phyloP scores from a whole-genome alignment of 148 eudicot genomes.

The Euryodendron excelsum region DNA sequence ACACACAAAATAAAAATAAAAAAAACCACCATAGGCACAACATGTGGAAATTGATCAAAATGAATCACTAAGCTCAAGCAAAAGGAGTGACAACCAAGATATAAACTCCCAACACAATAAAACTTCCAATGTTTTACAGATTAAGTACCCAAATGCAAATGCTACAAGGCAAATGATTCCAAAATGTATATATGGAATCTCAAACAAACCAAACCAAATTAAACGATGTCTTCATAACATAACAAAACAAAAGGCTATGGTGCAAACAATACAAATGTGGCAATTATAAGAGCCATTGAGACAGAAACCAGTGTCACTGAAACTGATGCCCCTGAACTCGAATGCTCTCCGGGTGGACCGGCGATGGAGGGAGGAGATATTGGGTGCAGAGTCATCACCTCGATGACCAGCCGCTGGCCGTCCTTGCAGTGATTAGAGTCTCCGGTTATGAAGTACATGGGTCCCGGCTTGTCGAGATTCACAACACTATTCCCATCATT shows the following conservation, averaged over 20 bases:
- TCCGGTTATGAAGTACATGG: conserved; percentile 58
- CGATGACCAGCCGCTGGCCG: conserved; percentile 50
- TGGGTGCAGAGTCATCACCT: conserved; percentile 36
- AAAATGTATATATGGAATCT: no score
- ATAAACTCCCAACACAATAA: no score
- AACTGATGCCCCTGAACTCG: conserved; percentile 14
- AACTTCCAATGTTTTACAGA: background rate
- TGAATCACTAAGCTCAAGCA: background rate
- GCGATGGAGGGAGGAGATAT: conserved; percentile 13
- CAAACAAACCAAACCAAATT: background rate
- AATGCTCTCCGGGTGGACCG: conserved; percentile 12
- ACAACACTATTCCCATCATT: conserved; percentile 44
- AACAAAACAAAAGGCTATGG: background rate
- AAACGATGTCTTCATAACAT: no score
- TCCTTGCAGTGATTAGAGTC: conserved; percentile 37
- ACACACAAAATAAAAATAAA: no score
- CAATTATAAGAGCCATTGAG: background rate
- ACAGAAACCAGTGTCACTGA: background rate
- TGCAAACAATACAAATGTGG: background rate
- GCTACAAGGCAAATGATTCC: background rate
- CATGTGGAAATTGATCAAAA: background rate
- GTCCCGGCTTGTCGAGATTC: conserved; percentile 37
- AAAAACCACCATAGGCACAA: no score
- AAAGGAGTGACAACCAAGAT: background rate
- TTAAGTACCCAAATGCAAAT: conserved; percentile 1